A percentile compares a stretch with the other conserved stretches of the same genome.
Evolutionary conservation across 352 stramenopile genomes (phyloP).

Genomic region (Phytophthora sp.): DNA sequence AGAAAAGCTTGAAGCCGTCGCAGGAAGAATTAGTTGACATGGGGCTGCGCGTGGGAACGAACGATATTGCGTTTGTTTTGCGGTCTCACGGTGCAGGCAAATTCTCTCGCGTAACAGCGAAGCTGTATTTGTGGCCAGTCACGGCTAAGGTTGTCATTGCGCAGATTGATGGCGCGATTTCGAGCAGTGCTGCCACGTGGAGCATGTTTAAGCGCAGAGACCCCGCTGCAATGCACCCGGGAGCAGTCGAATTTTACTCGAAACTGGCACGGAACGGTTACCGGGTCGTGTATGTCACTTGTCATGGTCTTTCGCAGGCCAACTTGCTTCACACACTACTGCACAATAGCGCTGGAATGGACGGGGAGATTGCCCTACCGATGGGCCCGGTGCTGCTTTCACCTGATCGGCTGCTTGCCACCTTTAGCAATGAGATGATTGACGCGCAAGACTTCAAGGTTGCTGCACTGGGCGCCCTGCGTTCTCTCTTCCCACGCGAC

Average conservation of each 20-base stretch:
- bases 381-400: slow-evolving; percentile 76
- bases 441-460: slow-evolving; percentile 73
- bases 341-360: slow-evolving; percentile 22
- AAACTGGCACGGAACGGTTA: slow-evolving; percentile 77
- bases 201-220: slow-evolving; percentile 59
- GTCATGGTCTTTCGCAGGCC: slow-evolving; percentile 59
- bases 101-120: slow-evolving; percentile 51
- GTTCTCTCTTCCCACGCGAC: slow-evolving; percentile 71
- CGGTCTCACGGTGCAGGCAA: slow-evolving; percentile 25
- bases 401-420: slow-evolving; percentile 60
- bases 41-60: slow-evolving; percentile 60
- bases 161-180: slow-evolving; percentile 85
- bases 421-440: slow-evolving; percentile 47
- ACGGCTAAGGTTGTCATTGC: slow-evolving; percentile 81
- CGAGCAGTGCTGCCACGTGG: slow-evolving; percentile 43
- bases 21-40: slow-evolving; percentile 69
- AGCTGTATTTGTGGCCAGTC: slow-evolving; percentile 76
- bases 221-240: slow-evolving; percentile 50
- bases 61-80: slow-evolving; percentile 78
- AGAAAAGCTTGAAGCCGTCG: slow-evolving; percentile 68
- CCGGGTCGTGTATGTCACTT: slow-evolving; percentile 82
- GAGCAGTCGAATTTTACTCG: slow-evolving; percentile 78
- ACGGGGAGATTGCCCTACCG: slow-evolving; percentile 48
- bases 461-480: slow-evolving; percentile 63
- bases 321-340: slow-evolving; percentile 58